Percentiles rank a stretch among this genome's conserved stretches.
These are phyloP conservation scores for Colletotrichum tabaci DNA, from an alignment of 2,329 filamentous ascomycete species.

Conservation along the genomic window DNA sequence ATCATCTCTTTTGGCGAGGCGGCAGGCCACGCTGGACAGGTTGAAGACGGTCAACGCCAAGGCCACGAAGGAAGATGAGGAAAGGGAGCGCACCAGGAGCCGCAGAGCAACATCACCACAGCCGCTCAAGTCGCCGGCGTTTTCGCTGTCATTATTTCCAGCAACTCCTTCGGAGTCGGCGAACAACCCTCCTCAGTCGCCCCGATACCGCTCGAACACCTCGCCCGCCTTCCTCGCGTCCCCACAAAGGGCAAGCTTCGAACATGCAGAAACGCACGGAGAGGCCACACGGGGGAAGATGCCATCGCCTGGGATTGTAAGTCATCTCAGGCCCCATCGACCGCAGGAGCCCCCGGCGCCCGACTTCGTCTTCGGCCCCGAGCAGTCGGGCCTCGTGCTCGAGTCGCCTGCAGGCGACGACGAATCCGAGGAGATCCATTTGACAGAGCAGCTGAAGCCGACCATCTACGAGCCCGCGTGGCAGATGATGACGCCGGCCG, in stretches of 20 bases:
- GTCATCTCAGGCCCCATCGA: neutral
- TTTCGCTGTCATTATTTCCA: constrained; percentile 61
- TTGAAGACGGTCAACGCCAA: constrained; percentile 68
- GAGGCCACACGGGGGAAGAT: constrained; percentile 22
- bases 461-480: constrained; percentile 60
- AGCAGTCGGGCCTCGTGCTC: constrained; percentile 55
- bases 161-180: constrained; percentile 48
- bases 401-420: constrained; percentile 58
- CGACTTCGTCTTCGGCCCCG: constrained; percentile 50
- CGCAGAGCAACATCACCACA: constrained; percentile 67
- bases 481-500: constrained; percentile 62
- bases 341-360: constrained; percentile 19
- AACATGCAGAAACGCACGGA: constrained; percentile 30
- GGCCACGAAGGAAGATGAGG: constrained; percentile 56
- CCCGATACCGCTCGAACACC: constrained; percentile 67
- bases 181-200: constrained; percentile 51
- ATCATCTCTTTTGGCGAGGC: constrained; percentile 66
- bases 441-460: constrained; percentile 52
- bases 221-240: constrained; percentile 66
- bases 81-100: constrained; percentile 47
- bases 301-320: constrained; percentile 5
- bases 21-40: constrained; percentile 72
- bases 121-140: constrained; percentile 48
- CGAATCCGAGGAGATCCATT: constrained; percentile 45
- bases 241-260: constrained; percentile 56